Evolutionary conservation across 805 yeast genomes (phyloP), one percentile per base, ranked within the genome.

Genomic region (Candida methanosorbosa): DNA sequence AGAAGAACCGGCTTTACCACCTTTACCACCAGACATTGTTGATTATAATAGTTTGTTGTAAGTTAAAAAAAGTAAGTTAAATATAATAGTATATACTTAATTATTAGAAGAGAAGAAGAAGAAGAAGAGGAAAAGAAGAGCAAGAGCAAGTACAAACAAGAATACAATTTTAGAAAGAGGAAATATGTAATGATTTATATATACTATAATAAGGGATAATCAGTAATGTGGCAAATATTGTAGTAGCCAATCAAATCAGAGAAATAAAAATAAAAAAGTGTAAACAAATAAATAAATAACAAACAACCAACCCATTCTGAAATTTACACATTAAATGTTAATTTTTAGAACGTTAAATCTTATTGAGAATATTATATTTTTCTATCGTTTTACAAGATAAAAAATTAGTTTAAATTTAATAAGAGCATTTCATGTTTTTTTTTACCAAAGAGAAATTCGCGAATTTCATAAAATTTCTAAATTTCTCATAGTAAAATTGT

Each of bases 1-100:
- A 54, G 94, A 68, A 52, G 94, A 73, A 60, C 95, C 94, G 61
- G 96, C 95, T 73, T 88, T 88, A 62, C 92, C 92, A 56, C 86
- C 86, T 72, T 80, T 79, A 57, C 85, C 85, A 58, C 85, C 82
- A 51, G 68, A 75, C 81, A 50, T 61, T 56, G 37, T 56, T 45
- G 39, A 40, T 6, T 16, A 12, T 14, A 7, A 17, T 20, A 14
- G 22, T 30, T 22, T 12, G 16, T 18, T 5, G 20, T n/a, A 15
- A 13, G 9, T 30, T 29, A 14, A 20, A 29, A 20, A 4, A 18
- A 19, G n/a, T n/a, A 18, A 28, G 15, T 18, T 14, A 20, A 11
- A 6, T 18, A 15, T 21, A 21, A 15, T 19, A 29, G 12, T 29
- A 23, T 22, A 30, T 6, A 16, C 6, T 4, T 8, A 4, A 6